Evolutionary conservation across 2,329 filamentous ascomycete species (phyloP).

Genomic region (Arthrobotrys megalospora): DNA sequence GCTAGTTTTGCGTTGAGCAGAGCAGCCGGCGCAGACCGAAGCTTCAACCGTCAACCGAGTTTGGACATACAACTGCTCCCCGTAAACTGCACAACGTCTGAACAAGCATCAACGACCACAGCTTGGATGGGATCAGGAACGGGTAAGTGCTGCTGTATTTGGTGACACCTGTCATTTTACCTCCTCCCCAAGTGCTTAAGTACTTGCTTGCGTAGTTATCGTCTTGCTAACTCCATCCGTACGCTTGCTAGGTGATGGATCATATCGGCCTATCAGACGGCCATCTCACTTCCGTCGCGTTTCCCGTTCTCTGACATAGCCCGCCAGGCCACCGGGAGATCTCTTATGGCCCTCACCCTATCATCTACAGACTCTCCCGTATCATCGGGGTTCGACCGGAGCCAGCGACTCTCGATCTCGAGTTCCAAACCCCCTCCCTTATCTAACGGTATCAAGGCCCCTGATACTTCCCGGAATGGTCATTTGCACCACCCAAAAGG

Average conservation of each 20-base stretch:
- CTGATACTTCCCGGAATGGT: constrained; percentile 44
- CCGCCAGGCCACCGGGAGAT: constrained; percentile 30
- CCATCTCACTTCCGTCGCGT: constrained; percentile 46
- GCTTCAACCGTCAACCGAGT: constrained; percentile 26
- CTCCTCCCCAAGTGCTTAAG: too few species aligned
- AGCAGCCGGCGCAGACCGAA: neutral
- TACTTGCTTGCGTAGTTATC: neutral
- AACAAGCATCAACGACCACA: neutral
- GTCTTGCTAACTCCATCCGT: constrained; percentile 25
- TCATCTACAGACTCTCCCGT: constrained; percentile 54
- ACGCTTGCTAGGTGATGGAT: constrained; percentile 53
- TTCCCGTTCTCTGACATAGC: constrained; percentile 33
- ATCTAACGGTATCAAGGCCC: constrained; percentile 47
- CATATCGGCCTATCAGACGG: constrained; percentile 46
- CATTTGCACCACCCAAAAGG: constrained; percentile 43
- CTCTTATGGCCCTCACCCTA: constrained; percentile 57
- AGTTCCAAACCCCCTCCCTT: constrained; percentile 53
- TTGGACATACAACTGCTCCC: neutral
- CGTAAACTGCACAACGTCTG: neutral
- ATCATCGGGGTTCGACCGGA: constrained; percentile 54
- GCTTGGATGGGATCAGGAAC: constrained; percentile 33
- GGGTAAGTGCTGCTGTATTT: neutral
- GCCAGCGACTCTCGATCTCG: constrained; percentile 50
- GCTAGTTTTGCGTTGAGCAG: constrained; percentile 6
- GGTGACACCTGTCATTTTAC: constrained; percentile 23